Evolutionary conservation across 2,329 filamentous ascomycete species (phyloP), one percentile per base, ranked within the genome.

Genomic region (Berkeleyomyces rouxiae): DNA sequence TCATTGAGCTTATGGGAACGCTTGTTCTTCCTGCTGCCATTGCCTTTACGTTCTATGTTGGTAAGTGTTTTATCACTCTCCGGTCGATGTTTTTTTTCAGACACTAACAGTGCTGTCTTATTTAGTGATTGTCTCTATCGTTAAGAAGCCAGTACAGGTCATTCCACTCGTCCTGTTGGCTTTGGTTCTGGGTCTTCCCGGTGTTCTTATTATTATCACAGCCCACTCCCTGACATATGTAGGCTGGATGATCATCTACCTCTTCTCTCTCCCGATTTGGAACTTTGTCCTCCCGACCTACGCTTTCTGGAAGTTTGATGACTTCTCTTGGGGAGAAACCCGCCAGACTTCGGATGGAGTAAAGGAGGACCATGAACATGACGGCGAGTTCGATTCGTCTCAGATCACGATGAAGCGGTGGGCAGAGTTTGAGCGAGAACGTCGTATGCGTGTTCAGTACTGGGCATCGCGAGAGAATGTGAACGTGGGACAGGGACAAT

Each of bases 321-420:
- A 99, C 77, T 99, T 99, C 79, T 95, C 88, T 63, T 99, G 93
- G 93, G 93, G 93, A 70, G 95, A 99, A 67, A 99, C 93, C 62
- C 84, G 93, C 66, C 95, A 97, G 82, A 96, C 92, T 47, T 91
- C 91, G 37, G 92, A 96, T 71, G 89, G 87, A 76, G 86, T 83
- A 11, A 91, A 92, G 78, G 93, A 92, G 76, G 88, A 82, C 2
- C 88, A 89, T 40, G 91, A 92, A 70, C 86, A 86, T 66, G 90
- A 96, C 74, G 93, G 93, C 67, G 93, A 97, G 74, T 99, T 99
- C 70, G 95, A 99, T 74, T 95, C 88, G 73, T 95, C 87, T 74
- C 95, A 96, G 82, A 99, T 99, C 72, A 96, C 92, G 44, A 99
- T 99, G 93, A 96, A 96, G 80, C 79, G 93, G 69, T 99, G 93